These are phyloP conservation scores for Bombardia bombarda DNA, from an alignment of 495 filamentous ascomycete species.

Conservation along the genomic window DNA sequence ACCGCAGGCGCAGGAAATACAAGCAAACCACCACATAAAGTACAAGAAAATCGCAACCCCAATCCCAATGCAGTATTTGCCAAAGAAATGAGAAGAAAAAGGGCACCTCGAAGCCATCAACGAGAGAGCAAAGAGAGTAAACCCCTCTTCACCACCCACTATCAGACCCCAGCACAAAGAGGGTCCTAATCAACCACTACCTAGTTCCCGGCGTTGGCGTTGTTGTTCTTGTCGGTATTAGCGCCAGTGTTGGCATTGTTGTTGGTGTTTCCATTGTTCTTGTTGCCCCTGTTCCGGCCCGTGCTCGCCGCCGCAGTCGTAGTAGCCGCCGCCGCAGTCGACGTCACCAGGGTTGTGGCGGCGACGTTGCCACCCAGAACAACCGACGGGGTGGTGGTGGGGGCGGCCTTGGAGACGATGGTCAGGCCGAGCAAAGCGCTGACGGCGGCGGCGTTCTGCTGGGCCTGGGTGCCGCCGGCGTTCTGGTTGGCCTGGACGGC, in stretches of 20 bases:
- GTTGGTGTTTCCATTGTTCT: constrained; percentile 3
- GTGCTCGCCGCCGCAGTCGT: neutral
- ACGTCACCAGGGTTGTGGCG: neutral
- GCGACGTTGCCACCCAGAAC: neutral
- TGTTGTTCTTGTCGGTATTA: neutral
- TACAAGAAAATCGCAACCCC: too few relatives aligned
- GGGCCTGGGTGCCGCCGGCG: constrained; percentile 20
- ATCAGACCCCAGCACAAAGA: too few relatives aligned
- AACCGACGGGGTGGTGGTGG: constrained; percentile 4
- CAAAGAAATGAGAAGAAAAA: too few relatives aligned
- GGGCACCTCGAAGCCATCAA: too few relatives aligned
- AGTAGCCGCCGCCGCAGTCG: neutral
- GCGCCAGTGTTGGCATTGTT: neutral
- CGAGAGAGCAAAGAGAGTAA: too few relatives aligned
- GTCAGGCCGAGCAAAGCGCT: constrained; percentile 10
- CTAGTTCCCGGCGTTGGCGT: too few relatives aligned
- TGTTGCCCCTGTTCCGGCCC: neutral
- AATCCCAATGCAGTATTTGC: too few relatives aligned
- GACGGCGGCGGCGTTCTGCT: constrained; percentile 25
- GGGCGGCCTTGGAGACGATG: constrained; percentile 2
- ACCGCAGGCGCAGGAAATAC: too few relatives aligned
- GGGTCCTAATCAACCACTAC: too few relatives aligned
- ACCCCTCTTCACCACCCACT: too few relatives aligned
- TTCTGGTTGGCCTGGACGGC: constrained; percentile 29
- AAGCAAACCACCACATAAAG: too few relatives aligned